Percentiles rank a stretch among this genome's conserved stretches.
Evolutionary conservation across 2,329 filamentous ascomycete species (phyloP).

Genomic region (Elsinoe fawcettii): DNA sequence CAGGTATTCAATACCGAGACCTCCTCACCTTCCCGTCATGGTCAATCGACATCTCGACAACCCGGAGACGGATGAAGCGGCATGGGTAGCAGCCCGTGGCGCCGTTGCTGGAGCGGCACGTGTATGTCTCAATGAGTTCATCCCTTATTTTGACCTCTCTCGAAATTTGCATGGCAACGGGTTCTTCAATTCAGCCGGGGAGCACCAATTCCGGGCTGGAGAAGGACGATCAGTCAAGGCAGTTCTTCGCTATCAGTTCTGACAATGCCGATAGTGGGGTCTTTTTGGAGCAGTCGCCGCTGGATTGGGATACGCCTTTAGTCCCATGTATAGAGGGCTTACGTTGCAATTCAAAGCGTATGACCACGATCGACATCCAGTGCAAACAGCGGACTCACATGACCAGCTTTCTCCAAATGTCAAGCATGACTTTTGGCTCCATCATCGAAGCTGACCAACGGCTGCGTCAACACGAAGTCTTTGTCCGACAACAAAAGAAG

Average conservation of each 20-base stretch:
- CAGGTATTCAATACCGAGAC: neutral
- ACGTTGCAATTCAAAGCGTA: conserved; percentile 74
- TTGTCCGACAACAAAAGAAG: conserved; percentile 57
- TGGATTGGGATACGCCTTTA: conserved; percentile 54
- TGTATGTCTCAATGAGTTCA: conserved; percentile 34
- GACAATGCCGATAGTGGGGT: conserved; percentile 50
- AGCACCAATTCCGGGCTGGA: neutral
- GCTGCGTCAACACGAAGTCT: conserved; percentile 59
- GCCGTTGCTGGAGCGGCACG: conserved; percentile 60
- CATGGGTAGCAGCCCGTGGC: conserved; percentile 63
- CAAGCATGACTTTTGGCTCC: conserved; percentile 71
- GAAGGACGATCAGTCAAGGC: neutral
- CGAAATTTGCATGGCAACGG: neutral
- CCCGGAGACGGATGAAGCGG: conserved; percentile 60
- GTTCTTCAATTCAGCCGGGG: neutral
- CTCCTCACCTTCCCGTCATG: neutral
- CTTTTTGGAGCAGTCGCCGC: conserved; percentile 55
- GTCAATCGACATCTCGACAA: conserved; percentile 46
- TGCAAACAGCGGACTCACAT: neutral
- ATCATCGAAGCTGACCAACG: conserved; percentile 68
- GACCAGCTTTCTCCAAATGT: conserved; percentile 70
- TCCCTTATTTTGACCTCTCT: neutral
- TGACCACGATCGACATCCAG: neutral
- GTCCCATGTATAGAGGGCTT: conserved; percentile 63
- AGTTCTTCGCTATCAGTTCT: conserved; percentile 3